Evolutionary conservation across 106 monocot genomes (phyloP).

Genomic region (Cymbidium sinense): DNA sequence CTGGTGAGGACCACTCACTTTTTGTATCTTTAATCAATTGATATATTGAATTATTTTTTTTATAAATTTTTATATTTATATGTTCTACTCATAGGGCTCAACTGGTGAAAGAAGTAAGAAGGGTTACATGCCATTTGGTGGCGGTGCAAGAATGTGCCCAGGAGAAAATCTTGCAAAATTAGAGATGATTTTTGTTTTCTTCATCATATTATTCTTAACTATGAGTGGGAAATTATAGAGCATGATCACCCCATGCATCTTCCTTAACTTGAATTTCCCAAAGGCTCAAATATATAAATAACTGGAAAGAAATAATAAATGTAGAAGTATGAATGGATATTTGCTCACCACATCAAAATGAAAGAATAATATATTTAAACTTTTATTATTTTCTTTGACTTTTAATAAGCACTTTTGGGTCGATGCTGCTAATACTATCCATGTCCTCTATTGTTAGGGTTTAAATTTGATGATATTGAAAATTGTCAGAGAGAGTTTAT

Average conservation of each 20-base stretch:
- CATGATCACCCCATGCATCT: neutral
- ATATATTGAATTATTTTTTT: neutral
- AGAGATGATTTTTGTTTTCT: neutral
- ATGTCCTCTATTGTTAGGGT: too few relatives aligned
- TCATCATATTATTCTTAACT: constrained; percentile 2
- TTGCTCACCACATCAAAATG: too few relatives aligned
- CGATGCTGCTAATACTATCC: too few relatives aligned
- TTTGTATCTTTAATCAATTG: neutral
- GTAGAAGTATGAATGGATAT: too few relatives aligned
- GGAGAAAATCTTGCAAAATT: constrained; percentile 4
- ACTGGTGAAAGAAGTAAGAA: neutral
- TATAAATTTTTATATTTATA: too few relatives aligned
- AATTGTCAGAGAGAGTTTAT: too few relatives aligned
- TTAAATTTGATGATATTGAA: too few relatives aligned
- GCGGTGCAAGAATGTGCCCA: neutral
- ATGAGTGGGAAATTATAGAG: constrained; percentile 2
- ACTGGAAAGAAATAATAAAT: too few relatives aligned
- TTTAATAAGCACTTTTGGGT: too few relatives aligned
- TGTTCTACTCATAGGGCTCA: neutral
- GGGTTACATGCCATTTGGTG: constrained; percentile 8
- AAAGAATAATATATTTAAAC: too few relatives aligned
- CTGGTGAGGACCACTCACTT: neutral
- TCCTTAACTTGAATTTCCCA: neutral
- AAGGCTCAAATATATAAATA: too few relatives aligned
- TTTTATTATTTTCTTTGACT: too few relatives aligned